Conservation (phyloP, 2,329 filamentous ascomycete genomes). For the Trichoderma guizhouense region DNA sequence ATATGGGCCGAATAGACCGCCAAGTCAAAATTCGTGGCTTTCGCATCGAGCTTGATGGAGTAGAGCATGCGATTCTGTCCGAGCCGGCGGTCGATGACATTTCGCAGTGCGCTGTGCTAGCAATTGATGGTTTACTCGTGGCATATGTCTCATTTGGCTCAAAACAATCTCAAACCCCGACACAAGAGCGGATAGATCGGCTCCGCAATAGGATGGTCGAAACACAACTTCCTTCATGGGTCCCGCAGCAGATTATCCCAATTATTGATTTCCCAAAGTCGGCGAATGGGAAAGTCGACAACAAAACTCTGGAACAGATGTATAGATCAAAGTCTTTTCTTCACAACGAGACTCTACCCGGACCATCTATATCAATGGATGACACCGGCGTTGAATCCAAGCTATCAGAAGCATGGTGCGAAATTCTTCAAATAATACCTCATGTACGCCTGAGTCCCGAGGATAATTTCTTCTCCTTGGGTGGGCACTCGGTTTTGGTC, state of each 20-base stretch:
- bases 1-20: constrained; percentile 10
- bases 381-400: background rate
- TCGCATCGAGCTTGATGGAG: constrained; percentile 14
- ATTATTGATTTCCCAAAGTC: constrained; percentile 2
- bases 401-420: background rate
- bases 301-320: background rate
- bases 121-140: background rate
- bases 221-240: constrained; percentile 11
- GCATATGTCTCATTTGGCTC: background rate
- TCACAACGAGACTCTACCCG: background rate
- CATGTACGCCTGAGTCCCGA: background rate
- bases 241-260: constrained; percentile 1
- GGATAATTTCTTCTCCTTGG: background rate
- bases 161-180: no score
- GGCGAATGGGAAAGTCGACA: constrained; percentile 11
- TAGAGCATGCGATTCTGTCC: constrained; percentile 11
- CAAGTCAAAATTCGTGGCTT: constrained; percentile 18
- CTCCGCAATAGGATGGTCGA: background rate
- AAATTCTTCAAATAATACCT: background rate
- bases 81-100: background rate
- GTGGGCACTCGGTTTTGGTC: background rate
- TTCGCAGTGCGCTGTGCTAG: background rate
- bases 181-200: background rate
- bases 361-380: no score
- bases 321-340: background rate